Percentiles rank a stretch among this genome's conserved stretches.
These are phyloP conservation scores for Flaveria robusta DNA, from an alignment of 129 eudicot species.

Conservation along the genomic window DNA sequence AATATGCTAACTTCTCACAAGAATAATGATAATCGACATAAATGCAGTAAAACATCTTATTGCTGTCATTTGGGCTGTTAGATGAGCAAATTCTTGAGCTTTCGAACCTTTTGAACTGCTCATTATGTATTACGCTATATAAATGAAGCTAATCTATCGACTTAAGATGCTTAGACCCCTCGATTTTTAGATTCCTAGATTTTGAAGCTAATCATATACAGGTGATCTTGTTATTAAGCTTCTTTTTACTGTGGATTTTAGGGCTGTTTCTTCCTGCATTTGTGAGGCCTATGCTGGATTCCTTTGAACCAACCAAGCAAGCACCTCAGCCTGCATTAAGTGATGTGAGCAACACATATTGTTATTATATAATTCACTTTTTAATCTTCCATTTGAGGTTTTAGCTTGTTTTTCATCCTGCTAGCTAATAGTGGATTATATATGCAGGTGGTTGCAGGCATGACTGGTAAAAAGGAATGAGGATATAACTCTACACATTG, in stretches of 20 bases:
- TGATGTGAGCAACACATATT: constrained; percentile 53
- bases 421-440: constrained; percentile 6
- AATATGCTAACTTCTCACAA: not conserved
- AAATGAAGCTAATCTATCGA: constrained; percentile 10
- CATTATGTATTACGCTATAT: not conserved
- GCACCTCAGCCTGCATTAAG: constrained; percentile 75
- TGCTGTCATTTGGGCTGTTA: not conserved
- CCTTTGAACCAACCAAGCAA: constrained; percentile 72
- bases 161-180: not conserved
- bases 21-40: not conserved
- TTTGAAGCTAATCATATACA: no score
- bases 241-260: constrained; percentile 32
- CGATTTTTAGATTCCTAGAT: not conserved
- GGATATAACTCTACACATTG: constrained; percentile 23
- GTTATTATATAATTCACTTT: not conserved
- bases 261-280: constrained; percentile 97
- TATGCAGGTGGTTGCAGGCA: constrained; percentile 62
- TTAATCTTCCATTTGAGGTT: not conserved
- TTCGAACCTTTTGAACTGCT: not conserved
- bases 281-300: constrained; percentile 88
- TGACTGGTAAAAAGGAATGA: constrained; percentile 67
- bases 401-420: constrained; percentile 11
- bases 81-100: constrained; percentile 1
- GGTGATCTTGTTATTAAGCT: not conserved
- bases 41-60: not conserved